phyloP scores from a whole-genome alignment of 2,329 filamentous ascomycete genomes.

The Juglanconis sp. region DNA sequence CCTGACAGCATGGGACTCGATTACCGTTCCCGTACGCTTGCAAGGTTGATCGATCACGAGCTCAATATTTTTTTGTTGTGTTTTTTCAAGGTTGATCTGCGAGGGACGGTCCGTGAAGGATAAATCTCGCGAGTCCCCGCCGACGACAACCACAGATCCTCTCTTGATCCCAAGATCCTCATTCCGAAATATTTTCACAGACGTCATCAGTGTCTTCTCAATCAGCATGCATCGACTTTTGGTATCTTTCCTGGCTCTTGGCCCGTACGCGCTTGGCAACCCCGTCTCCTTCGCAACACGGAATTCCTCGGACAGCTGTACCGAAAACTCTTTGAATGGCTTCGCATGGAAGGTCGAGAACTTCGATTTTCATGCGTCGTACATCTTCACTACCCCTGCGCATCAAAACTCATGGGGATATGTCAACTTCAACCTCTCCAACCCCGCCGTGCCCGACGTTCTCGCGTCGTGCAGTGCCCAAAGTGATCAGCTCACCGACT shows the following conservation, averaged over 20 bases:
- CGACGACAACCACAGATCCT: neutral
- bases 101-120: too few relatives aligned
- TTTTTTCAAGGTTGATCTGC: too few relatives aligned
- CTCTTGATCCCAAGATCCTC: neutral
- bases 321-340: slow-evolving; percentile 27
- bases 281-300: slow-evolving; percentile 22
- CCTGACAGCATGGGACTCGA: too few relatives aligned
- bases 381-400: slow-evolving; percentile 47
- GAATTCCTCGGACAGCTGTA: slow-evolving; percentile 28
- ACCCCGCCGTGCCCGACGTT: slow-evolving; percentile 38
- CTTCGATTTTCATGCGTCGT: slow-evolving; percentile 48
- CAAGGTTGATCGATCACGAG: too few relatives aligned
- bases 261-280: slow-evolving; percentile 8
- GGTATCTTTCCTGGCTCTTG: neutral
- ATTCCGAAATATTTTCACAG: neutral
- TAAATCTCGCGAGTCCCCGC: too few relatives aligned
- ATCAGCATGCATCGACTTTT: slow-evolving; percentile 1
- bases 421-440: slow-evolving; percentile 47
- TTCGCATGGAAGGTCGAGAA: slow-evolving; percentile 40
- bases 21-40: too few relatives aligned
- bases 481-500: slow-evolving; percentile 43
- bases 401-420: slow-evolving; percentile 49
- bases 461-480: slow-evolving; percentile 35
- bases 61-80: too few relatives aligned
- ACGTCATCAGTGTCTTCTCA: neutral